Conservation (phyloP, 192 early-diverging fungal species). For the Umbelopsis isabellina region DNA sequence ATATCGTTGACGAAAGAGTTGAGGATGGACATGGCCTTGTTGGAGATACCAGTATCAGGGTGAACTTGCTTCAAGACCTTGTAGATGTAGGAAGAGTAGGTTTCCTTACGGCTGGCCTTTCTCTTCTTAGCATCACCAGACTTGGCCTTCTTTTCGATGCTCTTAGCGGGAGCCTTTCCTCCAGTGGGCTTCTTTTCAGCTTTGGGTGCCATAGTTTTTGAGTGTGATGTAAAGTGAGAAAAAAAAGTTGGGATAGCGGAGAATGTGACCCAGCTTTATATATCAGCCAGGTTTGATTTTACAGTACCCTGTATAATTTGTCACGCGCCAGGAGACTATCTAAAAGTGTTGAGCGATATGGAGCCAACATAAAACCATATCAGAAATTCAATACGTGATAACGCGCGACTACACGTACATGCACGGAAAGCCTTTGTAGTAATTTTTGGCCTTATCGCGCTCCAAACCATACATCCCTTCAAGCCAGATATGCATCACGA, state of each 20-base stretch:
- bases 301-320: conserved; percentile 12
- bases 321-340: not conserved
- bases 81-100: conserved; percentile 96
- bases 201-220: conserved; percentile 46
- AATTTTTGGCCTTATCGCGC: conserved; percentile 7
- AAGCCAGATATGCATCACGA: conserved; percentile 1
- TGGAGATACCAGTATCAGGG: conserved; percentile 96
- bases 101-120: conserved; percentile 81
- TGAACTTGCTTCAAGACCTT: conserved; percentile 97
- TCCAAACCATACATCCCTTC: not conserved
- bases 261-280: conserved; percentile 13
- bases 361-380: not conserved
- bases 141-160: conserved; percentile 66
- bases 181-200: conserved; percentile 50
- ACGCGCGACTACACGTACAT: conserved; percentile 18
- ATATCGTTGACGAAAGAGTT: conserved; percentile 98
- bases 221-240: conserved; percentile 28
- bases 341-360: not conserved
- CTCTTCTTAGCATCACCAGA: conserved; percentile 63
- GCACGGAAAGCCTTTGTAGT: not conserved
- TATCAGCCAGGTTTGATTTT: not conserved
- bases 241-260: conserved; percentile 29
- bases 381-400: conserved; percentile 11
- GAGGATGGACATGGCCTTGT: conserved; percentile 97
- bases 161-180: conserved; percentile 73